Percentiles rank a stretch among this genome's conserved stretches.
phyloP scores from a whole-genome alignment of 164 flowering plant genomes.

The Saururus chinensis region DNA sequence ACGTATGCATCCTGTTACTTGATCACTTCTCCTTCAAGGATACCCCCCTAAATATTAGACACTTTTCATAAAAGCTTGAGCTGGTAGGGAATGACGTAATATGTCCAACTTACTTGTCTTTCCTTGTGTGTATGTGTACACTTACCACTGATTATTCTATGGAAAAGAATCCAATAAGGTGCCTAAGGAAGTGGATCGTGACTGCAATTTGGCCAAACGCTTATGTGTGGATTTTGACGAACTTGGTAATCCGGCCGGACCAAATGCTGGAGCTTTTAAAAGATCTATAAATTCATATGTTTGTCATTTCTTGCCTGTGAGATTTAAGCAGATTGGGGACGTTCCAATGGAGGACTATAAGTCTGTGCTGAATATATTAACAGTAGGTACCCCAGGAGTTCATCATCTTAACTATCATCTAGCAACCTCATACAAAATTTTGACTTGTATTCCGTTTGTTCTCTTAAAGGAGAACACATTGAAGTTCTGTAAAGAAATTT shows the following conservation, averaged over 20 bases:
- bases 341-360: slow-evolving; percentile 21
- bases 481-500: background rate
- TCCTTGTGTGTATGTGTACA: too few species aligned
- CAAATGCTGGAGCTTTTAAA: slow-evolving; percentile 23
- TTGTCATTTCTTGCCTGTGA: slow-evolving; percentile 18
- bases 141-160: too few species aligned
- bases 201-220: slow-evolving; percentile 12
- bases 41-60: too few species aligned
- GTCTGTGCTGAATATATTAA: slow-evolving; percentile 14
- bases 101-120: too few species aligned
- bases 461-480: background rate
- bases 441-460: slow-evolving; percentile 2
- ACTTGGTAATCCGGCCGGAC: slow-evolving; percentile 20
- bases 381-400: slow-evolving; percentile 13
- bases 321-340: slow-evolving; percentile 24
- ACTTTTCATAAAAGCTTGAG: too few species aligned
- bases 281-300: slow-evolving; percentile 24
- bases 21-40: background rate
- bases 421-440: too few species aligned
- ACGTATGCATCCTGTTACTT: background rate
- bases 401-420: too few species aligned
- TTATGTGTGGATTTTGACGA: slow-evolving; percentile 23
- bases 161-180: slow-evolving; percentile 10
- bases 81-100: background rate
- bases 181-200: slow-evolving; percentile 9